phyloP scores from a whole-genome alignment of 176 grass and related monocot genomes.

The Triticum aestivum region DNA sequence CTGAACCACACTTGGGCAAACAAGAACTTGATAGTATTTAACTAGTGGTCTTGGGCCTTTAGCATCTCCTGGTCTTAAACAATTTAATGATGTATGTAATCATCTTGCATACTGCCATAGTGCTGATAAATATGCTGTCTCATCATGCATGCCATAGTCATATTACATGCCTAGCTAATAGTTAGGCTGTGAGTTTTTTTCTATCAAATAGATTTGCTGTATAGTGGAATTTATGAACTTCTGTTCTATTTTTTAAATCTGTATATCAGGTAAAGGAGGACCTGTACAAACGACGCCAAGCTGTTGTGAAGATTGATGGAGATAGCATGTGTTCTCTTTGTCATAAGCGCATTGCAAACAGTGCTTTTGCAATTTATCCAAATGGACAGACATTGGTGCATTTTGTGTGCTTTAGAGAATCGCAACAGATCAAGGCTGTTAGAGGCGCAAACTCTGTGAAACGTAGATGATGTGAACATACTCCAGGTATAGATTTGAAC shows the following conservation, averaged over 20 bases:
- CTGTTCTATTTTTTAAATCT: neutral
- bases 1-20: neutral
- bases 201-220: neutral
- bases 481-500: slow-evolving; percentile 33
- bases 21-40: slow-evolving; percentile 11
- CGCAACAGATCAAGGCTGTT: slow-evolving; percentile 79
- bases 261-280: slow-evolving; percentile 83
- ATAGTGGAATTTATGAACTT: neutral
- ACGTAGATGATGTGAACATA: slow-evolving; percentile 40
- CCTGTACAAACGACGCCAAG: slow-evolving; percentile 70
- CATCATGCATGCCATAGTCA: slow-evolving; percentile 2
- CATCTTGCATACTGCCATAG: neutral
- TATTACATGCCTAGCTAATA: slow-evolving; percentile 12
- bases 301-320: slow-evolving; percentile 83
- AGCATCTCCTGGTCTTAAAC: slow-evolving; percentile 11
- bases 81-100: neutral
- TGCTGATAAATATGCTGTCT: neutral
- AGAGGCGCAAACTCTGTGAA: slow-evolving; percentile 53
- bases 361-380: slow-evolving; percentile 97
- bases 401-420: slow-evolving; percentile 98
- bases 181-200: neutral
- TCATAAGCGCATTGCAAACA: slow-evolving; percentile 85
- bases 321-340: slow-evolving; percentile 93
- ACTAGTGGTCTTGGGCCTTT: neutral
- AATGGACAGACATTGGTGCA: slow-evolving; percentile 93